Conservation (phyloP, 768 basidiomycete genomes). For the Boletellus ananas region DNA sequence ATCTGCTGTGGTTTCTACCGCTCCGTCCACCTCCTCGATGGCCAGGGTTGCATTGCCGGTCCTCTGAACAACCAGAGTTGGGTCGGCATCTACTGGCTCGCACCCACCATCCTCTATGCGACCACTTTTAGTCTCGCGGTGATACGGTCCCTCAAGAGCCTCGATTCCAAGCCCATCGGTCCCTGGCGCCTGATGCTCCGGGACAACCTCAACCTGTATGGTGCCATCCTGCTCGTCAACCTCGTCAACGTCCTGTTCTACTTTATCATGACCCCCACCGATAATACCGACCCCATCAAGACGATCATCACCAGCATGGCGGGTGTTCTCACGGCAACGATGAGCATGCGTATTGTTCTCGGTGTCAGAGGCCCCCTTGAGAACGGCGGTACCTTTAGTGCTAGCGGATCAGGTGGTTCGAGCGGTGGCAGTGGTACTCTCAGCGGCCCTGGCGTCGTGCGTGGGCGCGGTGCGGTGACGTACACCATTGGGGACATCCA, state of each 20-base stretch:
- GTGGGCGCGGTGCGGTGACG: slow-evolving; percentile 26
- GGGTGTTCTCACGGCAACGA: slow-evolving; percentile 81
- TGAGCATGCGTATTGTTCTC: slow-evolving; percentile 85
- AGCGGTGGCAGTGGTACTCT: slow-evolving; percentile 50
- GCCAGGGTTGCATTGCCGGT: slow-evolving; percentile 85
- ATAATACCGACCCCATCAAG: slow-evolving; percentile 59
- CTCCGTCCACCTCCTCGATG: slow-evolving; percentile 68
- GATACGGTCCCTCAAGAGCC: slow-evolving; percentile 21
- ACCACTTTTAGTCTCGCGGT: slow-evolving; percentile 26
- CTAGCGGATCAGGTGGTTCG: slow-evolving; percentile 41
- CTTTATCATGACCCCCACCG: slow-evolving; percentile 75
- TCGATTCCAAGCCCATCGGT: slow-evolving; percentile 46
- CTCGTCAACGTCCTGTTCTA: slow-evolving; percentile 82
- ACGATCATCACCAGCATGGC: slow-evolving; percentile 86
- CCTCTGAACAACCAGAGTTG: slow-evolving; percentile 61
- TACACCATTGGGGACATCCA: slow-evolving; percentile 51
- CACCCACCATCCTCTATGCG: slow-evolving; percentile 63
- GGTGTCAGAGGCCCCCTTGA: slow-evolving; percentile 73
- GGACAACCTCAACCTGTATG: slow-evolving; percentile 84
- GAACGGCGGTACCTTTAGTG: slow-evolving; percentile 65
- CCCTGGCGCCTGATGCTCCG: slow-evolving; percentile 89
- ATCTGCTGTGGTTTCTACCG: slow-evolving; percentile 76
- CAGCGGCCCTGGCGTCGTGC: slow-evolving; percentile 22
- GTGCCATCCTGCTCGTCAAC: slow-evolving; percentile 76
- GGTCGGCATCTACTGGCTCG: slow-evolving; percentile 86